Evolutionary conservation across 176 grass and related monocot species (phyloP), one percentile per base, ranked within the genome.

Genomic region (Ampelocalamus luodianensis): DNA sequence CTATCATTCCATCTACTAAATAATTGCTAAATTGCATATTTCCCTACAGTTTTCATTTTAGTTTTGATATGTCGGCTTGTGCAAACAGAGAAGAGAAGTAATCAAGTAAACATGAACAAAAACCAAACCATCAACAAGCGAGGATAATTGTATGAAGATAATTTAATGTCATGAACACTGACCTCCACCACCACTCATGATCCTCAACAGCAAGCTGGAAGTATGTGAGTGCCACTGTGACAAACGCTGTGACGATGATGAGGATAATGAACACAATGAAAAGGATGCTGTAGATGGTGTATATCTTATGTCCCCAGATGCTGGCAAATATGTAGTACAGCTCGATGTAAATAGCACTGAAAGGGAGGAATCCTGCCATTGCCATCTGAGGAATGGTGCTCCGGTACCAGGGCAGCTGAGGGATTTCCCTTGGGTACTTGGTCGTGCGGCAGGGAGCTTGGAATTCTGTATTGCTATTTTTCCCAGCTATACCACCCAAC

Each of bases 131-230:
- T 8, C 24, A 60, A 23, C 29, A 50, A 20, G 9, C 34, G 1
- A 29, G 29, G 60, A 80, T 76, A 66, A 67, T 32, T 45, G 38
- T 34, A 54, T 20, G 6, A 85, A 77, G 43, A 72, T 53, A 14
- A 72, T 65, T 79, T 34, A 10, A 82, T 81, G 18, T 85, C 58
- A 39, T 34, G 63, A 91, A 80, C 63, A 87, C 90, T 88, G 64
- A 95, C 95, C 95, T 97, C 95, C 95, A 97, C 95, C 95, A 97
- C 95, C 95, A 97, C 27, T 93, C 89, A 58, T 97, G 95, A 86
- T 97, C 95, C 81, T 97, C 95, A 46, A 89, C 95, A 59, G 95
- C 92, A 73, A 97, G 95, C 72, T 97, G 95, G 87, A 97, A 97
- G 72, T 97, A 97, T 5, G 95, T 91, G 49, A 97, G 81, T 5